Conservation (phyloP, 768 basidiomycete species). For the Sistotremastrum suecicum region DNA sequence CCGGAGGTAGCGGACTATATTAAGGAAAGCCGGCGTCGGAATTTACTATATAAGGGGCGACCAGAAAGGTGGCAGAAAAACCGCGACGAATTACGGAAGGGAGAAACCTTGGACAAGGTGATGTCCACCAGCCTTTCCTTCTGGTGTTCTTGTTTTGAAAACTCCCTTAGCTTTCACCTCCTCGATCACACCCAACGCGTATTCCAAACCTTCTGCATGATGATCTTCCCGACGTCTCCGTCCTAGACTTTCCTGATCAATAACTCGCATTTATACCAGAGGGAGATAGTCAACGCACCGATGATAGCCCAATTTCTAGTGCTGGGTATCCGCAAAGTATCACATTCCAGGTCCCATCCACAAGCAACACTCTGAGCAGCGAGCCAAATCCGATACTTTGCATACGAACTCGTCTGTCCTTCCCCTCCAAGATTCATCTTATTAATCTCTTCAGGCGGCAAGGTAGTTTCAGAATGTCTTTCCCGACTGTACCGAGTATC, state of each 20-base stretch:
- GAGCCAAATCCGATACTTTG: conserved; percentile 78
- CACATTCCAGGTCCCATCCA: conserved; percentile 82
- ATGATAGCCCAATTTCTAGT: conserved; percentile 89
- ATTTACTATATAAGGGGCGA: too few species aligned
- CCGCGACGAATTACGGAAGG: too few species aligned
- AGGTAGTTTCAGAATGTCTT: conserved; percentile 6
- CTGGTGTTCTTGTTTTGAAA: conserved; percentile 61
- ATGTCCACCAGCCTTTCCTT: conserved; percentile 38
- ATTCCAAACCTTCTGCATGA: conserved; percentile 21
- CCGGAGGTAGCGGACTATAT: too few species aligned
- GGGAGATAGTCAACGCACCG: conserved; percentile 31
- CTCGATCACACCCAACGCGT: conserved; percentile 38
- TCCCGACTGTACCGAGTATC: conserved; percentile 50
- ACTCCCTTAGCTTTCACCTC: conserved; percentile 45
- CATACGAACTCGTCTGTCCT: conserved; percentile 56
- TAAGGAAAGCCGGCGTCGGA: too few species aligned
- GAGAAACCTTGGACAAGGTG: too few species aligned
- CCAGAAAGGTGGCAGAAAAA: too few species aligned
- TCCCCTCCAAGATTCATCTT: conserved; percentile 44
- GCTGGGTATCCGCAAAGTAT: conserved; percentile 79
- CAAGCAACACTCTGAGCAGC: conserved; percentile 54
- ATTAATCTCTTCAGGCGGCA: conserved; percentile 11
- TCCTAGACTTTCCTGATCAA: conserved; percentile 9
- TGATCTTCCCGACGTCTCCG: conserved; percentile 15
- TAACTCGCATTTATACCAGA: not conserved